A percentile compares a stretch with the other conserved stretches of the same genome.
Evolutionary conservation across 2,329 filamentous ascomycete species (phyloP).

Genomic region (Pochonia chlamydosporia): DNA sequence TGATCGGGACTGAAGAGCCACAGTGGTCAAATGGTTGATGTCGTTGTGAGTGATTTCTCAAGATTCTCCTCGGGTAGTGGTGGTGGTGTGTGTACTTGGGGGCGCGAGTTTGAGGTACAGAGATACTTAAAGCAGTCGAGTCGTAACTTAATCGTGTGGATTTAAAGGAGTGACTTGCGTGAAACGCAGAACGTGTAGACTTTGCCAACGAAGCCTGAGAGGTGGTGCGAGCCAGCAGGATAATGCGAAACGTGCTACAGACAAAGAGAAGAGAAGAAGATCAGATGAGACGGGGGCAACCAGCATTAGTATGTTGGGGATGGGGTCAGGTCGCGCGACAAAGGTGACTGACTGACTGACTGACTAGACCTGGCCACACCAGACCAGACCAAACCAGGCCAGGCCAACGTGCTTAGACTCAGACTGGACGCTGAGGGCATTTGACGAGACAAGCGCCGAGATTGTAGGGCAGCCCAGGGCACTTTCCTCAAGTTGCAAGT

Average conservation of each 20-base stretch:
- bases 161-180: conserved; percentile 10
- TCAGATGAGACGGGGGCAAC: neutral
- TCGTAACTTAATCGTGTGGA: neutral
- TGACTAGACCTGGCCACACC: neutral
- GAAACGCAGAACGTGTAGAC: conserved; percentile 30
- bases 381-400: no score
- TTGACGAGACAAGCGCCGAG: neutral
- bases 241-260: conserved; percentile 15
- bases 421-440: neutral
- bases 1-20: no score
- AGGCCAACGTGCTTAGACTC: no score
- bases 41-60: neutral
- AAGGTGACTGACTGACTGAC: no score
- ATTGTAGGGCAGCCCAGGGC: neutral
- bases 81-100: conserved; percentile 3
- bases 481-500: neutral
- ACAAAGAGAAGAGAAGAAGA: conserved; percentile 13
- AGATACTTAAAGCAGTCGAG: neutral
- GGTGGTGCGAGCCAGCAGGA: conserved; percentile 15
- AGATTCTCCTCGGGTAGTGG: neutral
- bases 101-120: conserved; percentile 8
- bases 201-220: conserved; percentile 52
- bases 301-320: neutral
- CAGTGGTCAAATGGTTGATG: neutral
- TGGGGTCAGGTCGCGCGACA: neutral